Evolutionary conservation across 2,329 filamentous ascomycete species (phyloP).

Genomic region (Diaporthe vexans): DNA sequence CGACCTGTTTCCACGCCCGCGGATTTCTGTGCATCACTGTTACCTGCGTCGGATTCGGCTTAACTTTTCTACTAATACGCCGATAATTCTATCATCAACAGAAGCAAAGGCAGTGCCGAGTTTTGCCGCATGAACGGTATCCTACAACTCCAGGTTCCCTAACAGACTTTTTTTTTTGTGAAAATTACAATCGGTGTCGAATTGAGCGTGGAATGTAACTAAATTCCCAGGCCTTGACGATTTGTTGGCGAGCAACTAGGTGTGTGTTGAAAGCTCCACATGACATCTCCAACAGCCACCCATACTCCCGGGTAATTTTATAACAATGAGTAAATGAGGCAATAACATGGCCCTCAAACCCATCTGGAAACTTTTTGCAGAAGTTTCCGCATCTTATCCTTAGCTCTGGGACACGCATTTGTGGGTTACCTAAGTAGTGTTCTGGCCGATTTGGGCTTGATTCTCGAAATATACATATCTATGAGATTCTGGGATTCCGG

Average conservation of each 20-base stretch:
- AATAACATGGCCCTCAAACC: background rate
- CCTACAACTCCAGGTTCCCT: background rate
- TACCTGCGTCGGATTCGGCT: too few species aligned
- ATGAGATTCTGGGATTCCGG: conserved; percentile 13
- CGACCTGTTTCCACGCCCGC: background rate
- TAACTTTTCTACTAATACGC: too few species aligned
- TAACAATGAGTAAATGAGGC: background rate
- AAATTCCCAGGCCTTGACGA: background rate
- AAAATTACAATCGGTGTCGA: background rate
- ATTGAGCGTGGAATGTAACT: too few species aligned
- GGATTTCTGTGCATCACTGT: background rate
- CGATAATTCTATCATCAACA: too few species aligned
- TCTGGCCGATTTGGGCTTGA: background rate
- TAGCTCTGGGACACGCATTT: background rate
- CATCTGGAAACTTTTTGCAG: conserved; percentile 11
- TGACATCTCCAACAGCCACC: background rate
- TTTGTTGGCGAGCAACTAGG: background rate
- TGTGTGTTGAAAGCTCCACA: background rate
- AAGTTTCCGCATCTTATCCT: conserved; percentile 2
- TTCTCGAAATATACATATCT: background rate
- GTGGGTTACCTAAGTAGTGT: background rate
- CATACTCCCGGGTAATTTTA: background rate
- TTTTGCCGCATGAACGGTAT: background rate
- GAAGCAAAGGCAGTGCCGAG: background rate
- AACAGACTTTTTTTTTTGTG: too few species aligned